phyloP scores from a whole-genome alignment of 208 protist genomes.

The Jaenimonas drosophilae region DNA sequence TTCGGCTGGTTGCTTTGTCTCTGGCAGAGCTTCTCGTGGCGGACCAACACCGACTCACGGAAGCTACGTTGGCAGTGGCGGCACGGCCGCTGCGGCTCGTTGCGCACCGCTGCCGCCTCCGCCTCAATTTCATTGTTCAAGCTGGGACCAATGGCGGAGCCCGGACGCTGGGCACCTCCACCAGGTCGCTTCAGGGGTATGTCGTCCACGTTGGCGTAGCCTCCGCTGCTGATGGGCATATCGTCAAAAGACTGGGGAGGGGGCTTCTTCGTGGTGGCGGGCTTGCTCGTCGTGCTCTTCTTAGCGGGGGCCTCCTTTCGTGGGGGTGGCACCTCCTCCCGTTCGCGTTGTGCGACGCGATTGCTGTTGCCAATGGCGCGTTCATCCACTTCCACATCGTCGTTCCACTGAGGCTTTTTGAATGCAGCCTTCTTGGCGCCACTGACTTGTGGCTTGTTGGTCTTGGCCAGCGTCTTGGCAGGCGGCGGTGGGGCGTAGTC shows the following conservation, averaged over 20 bases:
- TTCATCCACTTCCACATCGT: conserved; percentile 30
- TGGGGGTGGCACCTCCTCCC: background rate
- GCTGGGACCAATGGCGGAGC: too few relatives aligned
- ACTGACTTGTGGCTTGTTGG: background rate
- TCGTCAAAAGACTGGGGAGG: too few relatives aligned
- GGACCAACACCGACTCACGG: conserved; percentile 38
- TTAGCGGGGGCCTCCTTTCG: background rate
- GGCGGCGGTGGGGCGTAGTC: background rate
- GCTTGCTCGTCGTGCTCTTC: background rate
- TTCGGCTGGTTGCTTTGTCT: conserved; percentile 45
- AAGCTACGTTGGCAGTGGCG: conserved; percentile 59
- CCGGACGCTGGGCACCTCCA: too few relatives aligned
- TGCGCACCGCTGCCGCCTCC: conserved; percentile 20
- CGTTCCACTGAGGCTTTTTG: conserved; percentile 51
- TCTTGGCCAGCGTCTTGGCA: background rate
- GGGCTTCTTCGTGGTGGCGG: background rate
- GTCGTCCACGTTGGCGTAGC: too few relatives aligned
- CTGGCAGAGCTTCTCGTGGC: conserved; percentile 54
- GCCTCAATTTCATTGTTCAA: conserved; percentile 24
- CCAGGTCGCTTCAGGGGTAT: too few relatives aligned
- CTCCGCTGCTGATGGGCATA: too few relatives aligned
- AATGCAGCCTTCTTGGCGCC: background rate
- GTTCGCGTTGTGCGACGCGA: background rate
- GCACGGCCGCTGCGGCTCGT: conserved; percentile 51
- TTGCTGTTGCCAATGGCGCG: too few relatives aligned